A percentile compares a stretch with the other conserved stretches of the same genome.
phyloP scores from a whole-genome alignment of 805 yeast species.

The Zygosaccharomyces lentus region DNA sequence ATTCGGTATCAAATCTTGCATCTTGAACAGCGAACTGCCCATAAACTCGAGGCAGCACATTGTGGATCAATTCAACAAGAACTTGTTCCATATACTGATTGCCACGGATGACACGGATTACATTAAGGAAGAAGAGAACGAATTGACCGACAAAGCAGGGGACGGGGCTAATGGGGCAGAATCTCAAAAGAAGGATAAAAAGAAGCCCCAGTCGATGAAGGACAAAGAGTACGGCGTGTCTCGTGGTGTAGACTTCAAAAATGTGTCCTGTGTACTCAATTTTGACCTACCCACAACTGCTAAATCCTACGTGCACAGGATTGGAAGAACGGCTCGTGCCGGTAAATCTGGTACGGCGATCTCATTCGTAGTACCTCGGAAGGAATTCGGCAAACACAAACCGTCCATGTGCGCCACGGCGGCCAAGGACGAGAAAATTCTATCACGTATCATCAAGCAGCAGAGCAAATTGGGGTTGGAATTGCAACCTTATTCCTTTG shows the following conservation, averaged over 20 bases:
- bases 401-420: constrained; percentile 67
- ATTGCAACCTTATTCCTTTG: constrained; percentile 83
- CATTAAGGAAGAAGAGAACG: constrained; percentile 44
- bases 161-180: constrained; percentile 20
- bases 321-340: constrained; percentile 97
- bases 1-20: constrained; percentile 85
- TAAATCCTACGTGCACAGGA: constrained; percentile 84
- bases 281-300: constrained; percentile 91
- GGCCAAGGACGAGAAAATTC: constrained; percentile 80
- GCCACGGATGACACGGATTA: constrained; percentile 89
- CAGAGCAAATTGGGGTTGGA: constrained; percentile 72
- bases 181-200: constrained; percentile 26
- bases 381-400: constrained; percentile 85
- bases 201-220: constrained; percentile 34
- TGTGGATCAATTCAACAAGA: constrained; percentile 91
- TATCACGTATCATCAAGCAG: constrained; percentile 68
- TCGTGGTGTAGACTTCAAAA: constrained; percentile 93
- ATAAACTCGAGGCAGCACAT: constrained; percentile 89
- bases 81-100: constrained; percentile 77
- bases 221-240: constrained; percentile 90
- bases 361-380: constrained; percentile 81
- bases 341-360: constrained; percentile 93
- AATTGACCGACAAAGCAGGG: constrained; percentile 11
- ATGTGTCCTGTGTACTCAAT: constrained; percentile 94
- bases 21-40: constrained; percentile 89